Conservation (phyloP, 2,329 filamentous ascomycete genomes). For the Talaromyces atroroseus region DNA sequence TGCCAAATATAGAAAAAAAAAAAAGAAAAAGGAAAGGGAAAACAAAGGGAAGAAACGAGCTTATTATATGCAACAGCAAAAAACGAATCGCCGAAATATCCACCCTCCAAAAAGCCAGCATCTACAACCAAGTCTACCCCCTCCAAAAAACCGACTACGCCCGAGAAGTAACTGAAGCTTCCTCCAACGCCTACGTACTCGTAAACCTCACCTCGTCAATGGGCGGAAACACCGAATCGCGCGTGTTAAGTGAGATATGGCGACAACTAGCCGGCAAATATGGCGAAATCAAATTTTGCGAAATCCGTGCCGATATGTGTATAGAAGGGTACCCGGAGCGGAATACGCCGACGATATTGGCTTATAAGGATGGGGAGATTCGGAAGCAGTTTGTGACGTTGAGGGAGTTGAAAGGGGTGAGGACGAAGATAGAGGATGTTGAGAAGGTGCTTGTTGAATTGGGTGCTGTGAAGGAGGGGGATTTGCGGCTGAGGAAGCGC, state of each 20-base stretch:
- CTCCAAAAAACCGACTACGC: conserved; percentile 92
- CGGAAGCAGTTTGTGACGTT: conserved; percentile 88
- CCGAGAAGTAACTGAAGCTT: conserved; percentile 86
- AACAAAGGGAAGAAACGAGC: too few relatives aligned
- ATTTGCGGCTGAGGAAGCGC: conserved; percentile 51
- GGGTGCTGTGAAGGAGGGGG: conserved; percentile 71
- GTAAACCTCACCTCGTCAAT: conserved; percentile 76
- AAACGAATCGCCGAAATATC: conserved; percentile 81
- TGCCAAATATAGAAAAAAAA: neutral
- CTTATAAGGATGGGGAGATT: conserved; percentile 91
- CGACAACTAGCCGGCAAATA: conserved; percentile 75
- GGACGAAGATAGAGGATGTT: conserved; percentile 66
- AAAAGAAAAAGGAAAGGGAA: too few relatives aligned
- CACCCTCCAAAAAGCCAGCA: conserved; percentile 65
- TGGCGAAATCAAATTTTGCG: conserved; percentile 94
- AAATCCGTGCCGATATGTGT: conserved; percentile 85
- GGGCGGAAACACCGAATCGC: conserved; percentile 78
- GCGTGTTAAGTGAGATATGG: conserved; percentile 80
- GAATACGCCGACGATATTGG: conserved; percentile 88
- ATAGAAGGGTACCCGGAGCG: conserved; percentile 94
- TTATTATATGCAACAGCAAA: too few relatives aligned
- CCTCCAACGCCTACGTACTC: conserved; percentile 60
- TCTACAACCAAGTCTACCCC: conserved; percentile 88
- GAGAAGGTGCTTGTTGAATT: conserved; percentile 77
- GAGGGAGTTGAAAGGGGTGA: conserved; percentile 66